These are phyloP conservation scores for Pezicula radicicola DNA, from an alignment of 2,329 filamentous ascomycete species.

Conservation along the genomic window DNA sequence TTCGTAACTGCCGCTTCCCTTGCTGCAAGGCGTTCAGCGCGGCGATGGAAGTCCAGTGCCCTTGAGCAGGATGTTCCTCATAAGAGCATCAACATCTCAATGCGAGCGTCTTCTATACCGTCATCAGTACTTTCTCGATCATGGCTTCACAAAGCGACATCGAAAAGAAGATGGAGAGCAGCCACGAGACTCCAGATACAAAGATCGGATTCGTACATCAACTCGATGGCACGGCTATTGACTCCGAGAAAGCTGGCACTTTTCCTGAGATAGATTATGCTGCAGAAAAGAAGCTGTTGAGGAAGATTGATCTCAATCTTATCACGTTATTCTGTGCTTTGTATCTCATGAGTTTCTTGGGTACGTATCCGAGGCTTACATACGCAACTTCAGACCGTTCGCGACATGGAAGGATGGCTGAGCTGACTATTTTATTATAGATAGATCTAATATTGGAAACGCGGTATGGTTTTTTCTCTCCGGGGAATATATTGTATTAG, in stretches of 20 bases:
- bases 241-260: background rate
- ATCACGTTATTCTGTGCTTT: slow-evolving; percentile 3
- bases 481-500: background rate
- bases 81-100: background rate
- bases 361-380: background rate
- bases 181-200: background rate
- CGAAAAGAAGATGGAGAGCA: background rate
- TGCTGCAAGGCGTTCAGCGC: background rate
- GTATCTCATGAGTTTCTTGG: slow-evolving; percentile 3
- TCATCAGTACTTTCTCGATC: background rate
- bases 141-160: background rate
- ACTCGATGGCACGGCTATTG: background rate
- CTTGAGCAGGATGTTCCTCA: background rate
- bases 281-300: slow-evolving; percentile 2
- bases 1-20: no score
- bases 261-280: slow-evolving; percentile 1
- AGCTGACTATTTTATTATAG: background rate
- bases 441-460: slow-evolving; percentile 3
- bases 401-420: background rate
- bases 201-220: background rate
- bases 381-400: background rate
- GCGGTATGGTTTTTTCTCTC: background rate
- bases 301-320: slow-evolving; percentile 5
- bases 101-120: background rate
- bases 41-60: background rate